Conservation (phyloP, 345 rosid species). For the Sisymbrium altissimum region DNA sequence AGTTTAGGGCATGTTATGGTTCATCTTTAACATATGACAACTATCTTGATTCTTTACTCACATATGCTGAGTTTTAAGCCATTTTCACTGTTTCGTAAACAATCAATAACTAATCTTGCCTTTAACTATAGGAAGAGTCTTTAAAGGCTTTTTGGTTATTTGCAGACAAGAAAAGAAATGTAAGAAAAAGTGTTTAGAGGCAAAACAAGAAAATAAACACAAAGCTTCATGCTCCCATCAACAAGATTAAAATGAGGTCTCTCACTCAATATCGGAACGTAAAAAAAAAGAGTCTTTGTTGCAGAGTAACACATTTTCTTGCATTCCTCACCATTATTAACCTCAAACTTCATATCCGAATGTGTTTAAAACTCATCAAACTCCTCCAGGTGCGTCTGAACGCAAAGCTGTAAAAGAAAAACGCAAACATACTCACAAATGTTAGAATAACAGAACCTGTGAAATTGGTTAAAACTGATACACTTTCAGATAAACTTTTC, state of each 20-base stretch:
- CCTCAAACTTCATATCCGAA: neutral
- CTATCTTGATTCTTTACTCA: no score
- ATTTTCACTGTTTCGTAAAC: neutral
- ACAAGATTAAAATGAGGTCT: neutral
- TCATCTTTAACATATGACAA: no score
- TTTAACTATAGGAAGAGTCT: neutral
- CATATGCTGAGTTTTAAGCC: no score
- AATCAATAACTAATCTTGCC: neutral
- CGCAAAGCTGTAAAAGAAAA: slow-evolving; percentile 21
- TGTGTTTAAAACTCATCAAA: slow-evolving; percentile 1
- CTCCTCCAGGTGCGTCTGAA: slow-evolving; percentile 22
- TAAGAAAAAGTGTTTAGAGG: neutral
- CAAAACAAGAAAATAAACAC: neutral
- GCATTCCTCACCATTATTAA: neutral
- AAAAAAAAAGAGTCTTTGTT: no score
- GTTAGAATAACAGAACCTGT: neutral
- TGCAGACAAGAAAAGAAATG: neutral
- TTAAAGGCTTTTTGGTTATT: neutral
- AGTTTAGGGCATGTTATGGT: no score
- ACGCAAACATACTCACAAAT: neutral
- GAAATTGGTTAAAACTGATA: neutral
- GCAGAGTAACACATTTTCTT: neutral
- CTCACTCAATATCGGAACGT: no score
- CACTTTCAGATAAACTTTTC: neutral
- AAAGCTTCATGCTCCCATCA: neutral